A percentile compares a stretch with the other conserved stretches of the same genome.
phyloP scores from a whole-genome alignment of 352 stramenopile species.

The Detonula confervacea region DNA sequence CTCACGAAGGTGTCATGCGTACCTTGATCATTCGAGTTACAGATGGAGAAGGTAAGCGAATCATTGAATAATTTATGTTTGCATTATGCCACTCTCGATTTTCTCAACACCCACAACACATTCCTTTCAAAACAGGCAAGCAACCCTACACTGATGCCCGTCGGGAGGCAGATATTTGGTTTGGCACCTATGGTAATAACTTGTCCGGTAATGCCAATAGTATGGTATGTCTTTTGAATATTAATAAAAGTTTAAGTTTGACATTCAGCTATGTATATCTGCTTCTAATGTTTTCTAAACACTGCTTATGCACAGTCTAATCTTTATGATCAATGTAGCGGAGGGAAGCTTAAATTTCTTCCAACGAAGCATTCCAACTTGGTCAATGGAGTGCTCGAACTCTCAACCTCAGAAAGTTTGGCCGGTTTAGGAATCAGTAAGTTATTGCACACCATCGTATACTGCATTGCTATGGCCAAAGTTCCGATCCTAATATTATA shows the following conservation, averaged over 20 bases:
- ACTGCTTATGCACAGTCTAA: neutral
- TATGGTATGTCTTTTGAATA: constrained; percentile 12
- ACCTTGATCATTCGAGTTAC: constrained; percentile 25
- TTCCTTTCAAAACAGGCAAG: constrained; percentile 6
- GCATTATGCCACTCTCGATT: no score
- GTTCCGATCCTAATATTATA: no score
- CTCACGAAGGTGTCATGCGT: constrained; percentile 16
- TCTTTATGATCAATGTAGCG: constrained; percentile 22
- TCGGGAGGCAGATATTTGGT: constrained; percentile 16
- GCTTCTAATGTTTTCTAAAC: neutral
- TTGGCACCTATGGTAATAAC: constrained; percentile 5
- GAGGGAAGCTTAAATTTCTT: constrained; percentile 13
- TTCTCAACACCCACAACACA: neutral
- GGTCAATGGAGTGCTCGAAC: constrained; percentile 12
- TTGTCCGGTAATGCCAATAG: constrained; percentile 8
- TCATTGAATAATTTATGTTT: no score
- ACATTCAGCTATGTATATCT: no score
- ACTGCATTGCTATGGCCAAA: no score
- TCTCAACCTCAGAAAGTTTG: constrained; percentile 1
- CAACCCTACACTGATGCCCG: constrained; percentile 15
- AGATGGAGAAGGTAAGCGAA: constrained; percentile 5
- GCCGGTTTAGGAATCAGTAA: neutral
- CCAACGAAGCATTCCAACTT: constrained; percentile 2
- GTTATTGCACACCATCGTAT: no score
- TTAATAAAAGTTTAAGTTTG: no score